Evolutionary conservation across 768 basidiomycete species (phyloP), one percentile per base, ranked within the genome.

Genomic region (Tricholoma flavovirens): DNA sequence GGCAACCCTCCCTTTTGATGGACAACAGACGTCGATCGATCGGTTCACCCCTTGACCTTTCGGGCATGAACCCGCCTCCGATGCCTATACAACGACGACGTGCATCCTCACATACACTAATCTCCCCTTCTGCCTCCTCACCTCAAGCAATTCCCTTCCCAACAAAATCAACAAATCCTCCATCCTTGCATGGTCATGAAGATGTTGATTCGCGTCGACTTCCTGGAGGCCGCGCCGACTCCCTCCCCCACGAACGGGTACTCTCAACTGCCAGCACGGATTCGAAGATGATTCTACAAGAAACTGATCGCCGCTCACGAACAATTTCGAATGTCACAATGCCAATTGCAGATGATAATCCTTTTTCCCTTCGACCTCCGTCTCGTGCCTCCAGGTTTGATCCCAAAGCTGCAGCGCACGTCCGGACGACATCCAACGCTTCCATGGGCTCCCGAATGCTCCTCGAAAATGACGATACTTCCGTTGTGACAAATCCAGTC

Each of bases 311-410:
- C 55, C 67, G 70, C 32, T 60, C 62, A 49, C 71, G 73, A 49
- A 68, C 64, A n/a, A 60, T 67, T 57, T 74, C 75, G 8, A 77
- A 73, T 54, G 83, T 72, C 8, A 81, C 77, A 6, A 56, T 71
- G 17, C 63, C 77, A 40, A 66, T 70, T 40, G 72, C 71, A 46
- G 77, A 81, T 11, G 77, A 83, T 51, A 89, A 87, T 65, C 83
- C 84, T 14, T 91, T 91, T 66, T 78, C 84, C 29, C 69, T 90
- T 30, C 80, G 83, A 43, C 81, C 85, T 38, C 84, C 86, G 21
- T 80, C 80, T 8, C 78, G 82, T 42, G 77, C 82, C 21, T 90
- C 88, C 17, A 80, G 84, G 30, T 90, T 93, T 66, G 91, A 93
- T 68, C 89, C 90, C n/a, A 92, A 91, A 67, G 74, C 74, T 19